These are phyloP conservation scores for Pythium rhizo-oryzae DNA, from an alignment of 352 stramenopile species.

Conservation along the genomic window DNA sequence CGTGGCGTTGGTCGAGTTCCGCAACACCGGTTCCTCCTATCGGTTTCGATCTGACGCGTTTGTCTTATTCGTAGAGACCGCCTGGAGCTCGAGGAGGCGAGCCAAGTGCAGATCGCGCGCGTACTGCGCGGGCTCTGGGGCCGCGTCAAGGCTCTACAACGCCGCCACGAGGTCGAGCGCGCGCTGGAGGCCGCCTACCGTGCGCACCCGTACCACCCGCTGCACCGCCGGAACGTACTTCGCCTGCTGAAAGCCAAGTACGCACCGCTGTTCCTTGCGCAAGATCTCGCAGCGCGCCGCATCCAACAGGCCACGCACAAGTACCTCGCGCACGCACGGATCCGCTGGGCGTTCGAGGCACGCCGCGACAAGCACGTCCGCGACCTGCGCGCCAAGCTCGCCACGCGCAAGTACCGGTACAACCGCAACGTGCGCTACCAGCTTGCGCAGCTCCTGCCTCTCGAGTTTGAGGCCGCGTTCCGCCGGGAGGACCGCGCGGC, in stretches of 20 bases:
- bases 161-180: constrained; percentile 28
- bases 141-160: constrained; percentile 29
- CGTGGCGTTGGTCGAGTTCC: constrained; percentile 7
- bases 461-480: constrained; percentile 51
- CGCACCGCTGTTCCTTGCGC: constrained; percentile 53
- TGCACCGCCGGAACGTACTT: constrained; percentile 42
- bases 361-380: constrained; percentile 39
- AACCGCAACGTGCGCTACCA: constrained; percentile 53
- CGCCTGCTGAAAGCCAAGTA: constrained; percentile 44
- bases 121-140: constrained; percentile 67
- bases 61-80: constrained; percentile 36
- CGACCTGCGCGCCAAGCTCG: constrained; percentile 57
- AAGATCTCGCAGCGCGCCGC: constrained; percentile 52
- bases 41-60: too few species aligned
- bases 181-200: constrained; percentile 36
- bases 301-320: constrained; percentile 46
- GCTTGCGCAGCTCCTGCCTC: constrained; percentile 43
- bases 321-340: constrained; percentile 50
- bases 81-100: constrained; percentile 66
- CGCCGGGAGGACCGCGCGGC: constrained; percentile 43
- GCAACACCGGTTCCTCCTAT: too few species aligned
- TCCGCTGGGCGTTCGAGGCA: constrained; percentile 42
- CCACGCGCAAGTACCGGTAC: constrained; percentile 73
- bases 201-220: constrained; percentile 43
- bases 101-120: constrained; percentile 66